Conservation (phyloP, 2,329 filamentous ascomycete genomes). For the Fusarium succisae region DNA sequence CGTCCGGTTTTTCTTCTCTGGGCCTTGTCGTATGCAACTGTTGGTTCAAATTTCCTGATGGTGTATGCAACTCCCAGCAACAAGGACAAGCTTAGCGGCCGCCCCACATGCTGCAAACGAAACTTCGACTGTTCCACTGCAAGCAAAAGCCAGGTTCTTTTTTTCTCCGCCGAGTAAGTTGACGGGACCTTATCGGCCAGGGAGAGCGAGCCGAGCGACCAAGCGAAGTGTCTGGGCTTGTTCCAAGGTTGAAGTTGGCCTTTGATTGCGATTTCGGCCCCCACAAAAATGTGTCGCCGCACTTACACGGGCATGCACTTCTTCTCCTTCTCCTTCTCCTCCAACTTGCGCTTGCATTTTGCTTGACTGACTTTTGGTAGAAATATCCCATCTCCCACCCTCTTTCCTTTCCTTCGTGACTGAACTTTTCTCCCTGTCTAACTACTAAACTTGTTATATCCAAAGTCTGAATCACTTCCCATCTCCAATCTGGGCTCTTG, state of each 20-base stretch:
- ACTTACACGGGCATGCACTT: constrained; percentile 34
- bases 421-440: constrained; percentile 7
- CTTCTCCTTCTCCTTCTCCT: not conserved
- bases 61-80: constrained; percentile 34
- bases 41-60: constrained; percentile 28
- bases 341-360: not conserved
- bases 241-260: constrained; percentile 18
- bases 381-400: constrained; percentile 43
- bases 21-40: constrained; percentile 27
- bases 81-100: constrained; percentile 9
- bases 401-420: constrained; percentile 11
- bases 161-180: constrained; percentile 13
- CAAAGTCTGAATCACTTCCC: constrained; percentile 6
- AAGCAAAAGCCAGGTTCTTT: not conserved
- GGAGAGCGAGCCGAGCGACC: not conserved
- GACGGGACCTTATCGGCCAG: constrained; percentile 35
- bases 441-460: constrained; percentile 5
- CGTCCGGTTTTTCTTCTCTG: constrained; percentile 15
- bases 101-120: constrained; percentile 44
- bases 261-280: constrained; percentile 20
- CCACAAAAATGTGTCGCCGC: constrained; percentile 30
- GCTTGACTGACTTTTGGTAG: constrained; percentile 15
- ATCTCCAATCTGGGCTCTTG: not conserved
- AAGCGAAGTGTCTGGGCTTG: not conserved
- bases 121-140: constrained; percentile 18